Conservation (phyloP, 768 basidiomycete genomes). For the Clitopilus hobsonii region DNA sequence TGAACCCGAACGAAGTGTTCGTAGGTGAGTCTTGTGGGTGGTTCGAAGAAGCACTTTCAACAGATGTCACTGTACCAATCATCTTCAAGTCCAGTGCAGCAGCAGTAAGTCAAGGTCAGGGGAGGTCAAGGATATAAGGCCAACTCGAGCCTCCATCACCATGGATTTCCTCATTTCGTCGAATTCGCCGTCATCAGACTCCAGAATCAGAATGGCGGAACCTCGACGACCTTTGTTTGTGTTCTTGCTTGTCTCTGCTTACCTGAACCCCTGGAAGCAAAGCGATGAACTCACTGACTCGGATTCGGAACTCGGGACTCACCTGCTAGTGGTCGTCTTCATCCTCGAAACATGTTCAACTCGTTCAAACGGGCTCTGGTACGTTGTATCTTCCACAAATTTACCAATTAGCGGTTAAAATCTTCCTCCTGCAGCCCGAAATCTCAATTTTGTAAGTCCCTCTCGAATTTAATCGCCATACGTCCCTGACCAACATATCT, state of each 20-base stretch:
- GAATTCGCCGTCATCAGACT: background rate
- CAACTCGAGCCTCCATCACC: background rate
- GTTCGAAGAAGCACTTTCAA: background rate
- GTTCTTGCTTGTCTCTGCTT: background rate
- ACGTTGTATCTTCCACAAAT: constrained; percentile 5
- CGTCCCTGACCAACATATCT: background rate
- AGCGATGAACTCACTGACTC: background rate
- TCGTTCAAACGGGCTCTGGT: constrained; percentile 32
- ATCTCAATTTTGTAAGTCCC: constrained; percentile 60
- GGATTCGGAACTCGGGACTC: background rate
- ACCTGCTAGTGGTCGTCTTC: background rate
- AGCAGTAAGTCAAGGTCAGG: too few species aligned
- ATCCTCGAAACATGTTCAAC: constrained; percentile 25
- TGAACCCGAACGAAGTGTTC: background rate
- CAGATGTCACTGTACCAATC: background rate
- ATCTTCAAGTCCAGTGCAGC: background rate
- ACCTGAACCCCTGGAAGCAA: background rate
- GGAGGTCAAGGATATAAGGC: too few species aligned
- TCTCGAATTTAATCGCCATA: background rate
- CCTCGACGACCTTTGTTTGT: background rate
- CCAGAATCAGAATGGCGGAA: background rate
- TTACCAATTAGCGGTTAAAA: background rate
- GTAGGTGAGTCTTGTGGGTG: background rate
- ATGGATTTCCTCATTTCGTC: background rate
- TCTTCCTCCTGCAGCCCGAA: constrained; percentile 35